phyloP scores from a whole-genome alignment of 345 rosid genomes.

The Draba incana region DNA sequence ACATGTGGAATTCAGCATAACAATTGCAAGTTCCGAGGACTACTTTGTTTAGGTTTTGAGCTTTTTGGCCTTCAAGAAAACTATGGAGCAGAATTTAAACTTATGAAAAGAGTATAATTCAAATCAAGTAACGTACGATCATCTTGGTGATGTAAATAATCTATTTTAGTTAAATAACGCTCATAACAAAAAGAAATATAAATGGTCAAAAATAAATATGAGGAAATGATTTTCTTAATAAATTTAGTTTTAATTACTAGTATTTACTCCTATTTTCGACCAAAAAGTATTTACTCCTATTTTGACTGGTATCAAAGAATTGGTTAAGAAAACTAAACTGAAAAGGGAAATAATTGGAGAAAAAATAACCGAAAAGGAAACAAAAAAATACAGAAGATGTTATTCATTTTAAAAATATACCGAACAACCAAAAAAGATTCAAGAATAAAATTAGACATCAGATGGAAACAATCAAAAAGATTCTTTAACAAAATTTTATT shows the following conservation, averaged over 20 bases:
- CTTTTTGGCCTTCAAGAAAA: no score
- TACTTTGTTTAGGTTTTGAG: neutral
- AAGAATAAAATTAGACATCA: neutral
- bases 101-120: no score
- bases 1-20: neutral
- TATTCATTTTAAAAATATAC: no score
- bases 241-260: no score
- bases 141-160: neutral
- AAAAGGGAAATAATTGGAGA: neutral
- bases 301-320: neutral
- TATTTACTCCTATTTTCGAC: neutral
- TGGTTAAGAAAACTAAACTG: neutral
- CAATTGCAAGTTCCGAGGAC: slow-evolving; percentile 26
- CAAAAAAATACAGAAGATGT: neutral
- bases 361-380: neutral
- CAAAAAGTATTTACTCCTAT: neutral
- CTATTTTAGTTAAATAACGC: neutral
- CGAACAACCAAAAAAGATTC: neutral
- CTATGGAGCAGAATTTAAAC: no score
- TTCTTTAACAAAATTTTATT: neutral
- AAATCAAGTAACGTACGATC: neutral
- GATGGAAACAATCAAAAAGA: neutral
- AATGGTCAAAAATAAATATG: no score
- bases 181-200: no score
- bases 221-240: no score